Evolutionary conservation across 2,329 filamentous ascomycete genomes (phyloP), one percentile per base, ranked within the genome.

Genomic region (Pyrenophora graminea): DNA sequence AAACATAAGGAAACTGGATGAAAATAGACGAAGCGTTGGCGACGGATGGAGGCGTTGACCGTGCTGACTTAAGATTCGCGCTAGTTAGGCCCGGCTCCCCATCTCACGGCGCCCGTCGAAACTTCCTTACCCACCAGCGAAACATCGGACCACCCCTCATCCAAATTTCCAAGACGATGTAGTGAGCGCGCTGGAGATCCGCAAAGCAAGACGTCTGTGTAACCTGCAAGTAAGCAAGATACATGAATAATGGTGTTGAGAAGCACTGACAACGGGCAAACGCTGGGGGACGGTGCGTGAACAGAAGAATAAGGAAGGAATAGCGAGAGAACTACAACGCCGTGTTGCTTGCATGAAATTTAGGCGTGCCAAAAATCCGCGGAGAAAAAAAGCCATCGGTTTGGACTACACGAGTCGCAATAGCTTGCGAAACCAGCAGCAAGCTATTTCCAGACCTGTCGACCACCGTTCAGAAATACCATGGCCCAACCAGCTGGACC

Each of bases 11-110:
- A 44, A 39, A 39, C 15, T 27, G 37, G 48, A 42, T 25, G 34
- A 50, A 40, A 53, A 56, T 53, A 53, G 45, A 50, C 38, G 23
- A 46, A 44, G 42, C 45, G 39, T 40, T 37, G 21, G n/a, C n/a
- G 17, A 33, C 17, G 5, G 9, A 19, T n/a, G 21, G 18, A 21
- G 10, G 33, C 30, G 18, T 2, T 21, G 21, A 32, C 44, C n/a
- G 44, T 39, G 44, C 44, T 39, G 25, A 32, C 19, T 34, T 33
- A 23, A 30, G 27, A 25, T 42, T 39, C 19, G 30, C 44, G 49
- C 44, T 48, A 48, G 33, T 1, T 13, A n/a, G 21, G 13, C 13
- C 38, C 48, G 42, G 48, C 48, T 51, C 48, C 31, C 48, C 42
- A 46, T 48, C 23, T 10, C 41, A 36, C 47, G 41, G 47, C 40